phyloP scores from a whole-genome alignment of 2,329 filamentous ascomycete species.

The Paradendryphiella salina region DNA sequence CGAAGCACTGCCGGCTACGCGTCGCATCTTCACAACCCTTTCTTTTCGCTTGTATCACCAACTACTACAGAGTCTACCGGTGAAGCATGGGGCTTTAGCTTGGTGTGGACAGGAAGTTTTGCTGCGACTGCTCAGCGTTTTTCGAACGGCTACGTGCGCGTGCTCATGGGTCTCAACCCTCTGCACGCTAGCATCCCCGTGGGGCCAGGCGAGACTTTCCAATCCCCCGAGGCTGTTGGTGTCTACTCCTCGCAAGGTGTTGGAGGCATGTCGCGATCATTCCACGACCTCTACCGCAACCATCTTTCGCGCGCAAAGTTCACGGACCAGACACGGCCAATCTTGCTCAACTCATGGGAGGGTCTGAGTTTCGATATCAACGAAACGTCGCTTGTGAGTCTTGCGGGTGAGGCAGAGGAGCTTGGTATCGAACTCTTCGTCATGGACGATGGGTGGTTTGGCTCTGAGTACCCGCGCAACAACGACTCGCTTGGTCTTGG shows the following conservation, averaged over 20 bases:
- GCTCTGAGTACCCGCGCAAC: slow-evolving; percentile 62
- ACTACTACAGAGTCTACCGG: slow-evolving; percentile 63
- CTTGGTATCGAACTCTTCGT: slow-evolving; percentile 67
- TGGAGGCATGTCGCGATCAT: slow-evolving; percentile 64
- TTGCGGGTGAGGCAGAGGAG: slow-evolving; percentile 61
- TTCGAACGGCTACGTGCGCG: slow-evolving; percentile 64
- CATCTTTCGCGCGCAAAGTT: slow-evolving; percentile 63
- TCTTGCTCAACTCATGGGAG: slow-evolving; percentile 69
- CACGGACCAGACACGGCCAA: slow-evolving; percentile 56
- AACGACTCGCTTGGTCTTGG: slow-evolving; percentile 63
- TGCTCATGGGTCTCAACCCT: slow-evolving; percentile 64
- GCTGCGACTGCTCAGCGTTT: slow-evolving; percentile 64
- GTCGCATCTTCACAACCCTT: slow-evolving; percentile 67
- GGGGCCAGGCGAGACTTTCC: slow-evolving; percentile 59
- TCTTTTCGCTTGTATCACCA: slow-evolving; percentile 61
- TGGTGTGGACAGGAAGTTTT: slow-evolving; percentile 68
- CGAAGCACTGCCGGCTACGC: slow-evolving; percentile 65
- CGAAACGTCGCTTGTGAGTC: slow-evolving; percentile 57
- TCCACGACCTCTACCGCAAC: slow-evolving; percentile 64
- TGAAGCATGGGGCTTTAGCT: slow-evolving; percentile 66
- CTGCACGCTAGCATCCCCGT: slow-evolving; percentile 63
- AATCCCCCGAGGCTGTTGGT: slow-evolving; percentile 65
- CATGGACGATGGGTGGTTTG: slow-evolving; percentile 70
- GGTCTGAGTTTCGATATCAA: slow-evolving; percentile 64
- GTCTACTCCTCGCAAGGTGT: slow-evolving; percentile 63